Evolutionary conservation across 2,329 filamentous ascomycete genomes (phyloP).

Genomic region (Exophiala bonariae): DNA sequence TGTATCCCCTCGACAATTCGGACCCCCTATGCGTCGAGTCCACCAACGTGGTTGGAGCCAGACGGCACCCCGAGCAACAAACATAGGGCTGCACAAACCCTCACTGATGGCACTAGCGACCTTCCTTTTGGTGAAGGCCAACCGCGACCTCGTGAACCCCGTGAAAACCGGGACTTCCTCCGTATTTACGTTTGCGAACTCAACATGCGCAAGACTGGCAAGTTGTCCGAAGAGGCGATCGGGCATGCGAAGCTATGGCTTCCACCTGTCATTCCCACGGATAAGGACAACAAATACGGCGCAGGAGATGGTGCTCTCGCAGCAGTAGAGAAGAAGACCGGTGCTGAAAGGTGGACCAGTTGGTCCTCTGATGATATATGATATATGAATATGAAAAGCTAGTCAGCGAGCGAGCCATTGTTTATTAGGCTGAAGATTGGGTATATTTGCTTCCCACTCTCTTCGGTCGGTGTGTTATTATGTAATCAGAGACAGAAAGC

Average conservation of each 20-base stretch:
- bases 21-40: constrained; percentile 30
- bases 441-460: too few relatives aligned
- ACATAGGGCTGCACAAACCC: constrained; percentile 30
- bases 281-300: constrained; percentile 3
- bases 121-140: constrained; percentile 18
- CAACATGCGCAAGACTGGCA: constrained; percentile 66
- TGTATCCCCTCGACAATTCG: constrained; percentile 45
- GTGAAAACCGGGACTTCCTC: constrained; percentile 65
- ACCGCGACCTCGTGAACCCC: constrained; percentile 60
- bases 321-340: constrained; percentile 1
- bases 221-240: constrained; percentile 56
- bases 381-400: too few relatives aligned
- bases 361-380: constrained; percentile 18
- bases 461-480: too few relatives aligned
- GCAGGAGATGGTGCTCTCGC: constrained; percentile 6
- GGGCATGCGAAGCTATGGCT: constrained; percentile 62
- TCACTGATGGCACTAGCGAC: constrained; percentile 11
- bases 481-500: too few relatives aligned
- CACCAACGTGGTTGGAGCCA: constrained; percentile 35
- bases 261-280: constrained; percentile 50
- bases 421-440: too few relatives aligned
- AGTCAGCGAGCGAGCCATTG: too few relatives aligned
- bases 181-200: constrained; percentile 66
- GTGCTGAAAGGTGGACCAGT: constrained; percentile 13
- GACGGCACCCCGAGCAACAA: constrained; percentile 31